phyloP scores from a whole-genome alignment of 2,329 filamentous ascomycete genomes.

The Ceratocystis papillata region DNA sequence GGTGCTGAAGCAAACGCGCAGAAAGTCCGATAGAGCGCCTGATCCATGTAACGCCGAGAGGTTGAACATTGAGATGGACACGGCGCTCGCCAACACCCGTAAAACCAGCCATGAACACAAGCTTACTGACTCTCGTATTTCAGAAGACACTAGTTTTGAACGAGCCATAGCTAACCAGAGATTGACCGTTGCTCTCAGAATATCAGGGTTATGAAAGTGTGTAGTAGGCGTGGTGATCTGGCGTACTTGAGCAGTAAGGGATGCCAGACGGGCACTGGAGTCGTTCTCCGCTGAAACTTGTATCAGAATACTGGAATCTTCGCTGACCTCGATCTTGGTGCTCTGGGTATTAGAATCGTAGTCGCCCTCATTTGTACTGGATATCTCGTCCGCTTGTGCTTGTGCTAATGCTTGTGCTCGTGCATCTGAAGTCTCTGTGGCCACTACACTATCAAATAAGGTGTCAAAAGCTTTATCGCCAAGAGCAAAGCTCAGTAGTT shows the following conservation, averaged over 20 bases:
- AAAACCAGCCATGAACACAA: slow-evolving; percentile 54
- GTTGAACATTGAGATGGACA: slow-evolving; percentile 56
- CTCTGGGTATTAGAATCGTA: not conserved
- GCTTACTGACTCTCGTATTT: slow-evolving; percentile 34
- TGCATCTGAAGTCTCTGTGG: not conserved
- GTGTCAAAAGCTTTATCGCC: slow-evolving; percentile 64
- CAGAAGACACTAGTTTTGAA: slow-evolving; percentile 25
- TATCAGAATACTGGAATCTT: not conserved
- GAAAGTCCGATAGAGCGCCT: slow-evolving; percentile 55
- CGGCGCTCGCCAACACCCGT: slow-evolving; percentile 49
- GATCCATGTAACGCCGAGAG: slow-evolving; percentile 60
- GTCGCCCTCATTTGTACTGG: not conserved
- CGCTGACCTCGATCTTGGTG: not conserved
- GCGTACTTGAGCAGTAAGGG: slow-evolving; percentile 31
- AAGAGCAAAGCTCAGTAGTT: slow-evolving; percentile 67
- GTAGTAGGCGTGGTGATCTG: slow-evolving; percentile 43
- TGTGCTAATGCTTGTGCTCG: not conserved
- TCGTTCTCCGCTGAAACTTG: not conserved
- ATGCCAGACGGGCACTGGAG: not conserved
- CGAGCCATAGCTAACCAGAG: slow-evolving; percentile 54
- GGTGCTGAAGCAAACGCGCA: slow-evolving; percentile 49
- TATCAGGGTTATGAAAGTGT: slow-evolving; percentile 49
- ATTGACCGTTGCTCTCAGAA: slow-evolving; percentile 50
- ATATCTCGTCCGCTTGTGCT: not conserved
- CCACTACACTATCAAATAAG: slow-evolving; percentile 48